phyloP scores from a whole-genome alignment of 768 basidiomycete genomes.

The Tricholoma sp. region DNA sequence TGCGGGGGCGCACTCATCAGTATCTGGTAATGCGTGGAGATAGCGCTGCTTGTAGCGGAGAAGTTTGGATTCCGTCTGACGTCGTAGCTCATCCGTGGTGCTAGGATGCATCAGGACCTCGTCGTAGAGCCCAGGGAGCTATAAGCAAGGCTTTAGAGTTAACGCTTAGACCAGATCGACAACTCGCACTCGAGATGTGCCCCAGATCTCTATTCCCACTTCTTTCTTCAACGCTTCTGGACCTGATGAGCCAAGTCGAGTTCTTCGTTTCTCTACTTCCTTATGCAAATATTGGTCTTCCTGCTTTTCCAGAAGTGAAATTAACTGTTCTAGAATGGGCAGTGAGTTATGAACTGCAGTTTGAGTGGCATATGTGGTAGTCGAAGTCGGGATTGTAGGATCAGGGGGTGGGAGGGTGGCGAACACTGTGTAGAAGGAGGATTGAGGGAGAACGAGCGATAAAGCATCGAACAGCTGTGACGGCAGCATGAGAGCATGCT shows the following conservation, averaged over 20 bases:
- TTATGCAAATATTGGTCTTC: slow-evolving; percentile 54
- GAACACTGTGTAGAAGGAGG: slow-evolving; percentile 57
- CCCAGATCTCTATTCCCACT: slow-evolving; percentile 62
- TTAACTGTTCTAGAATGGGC: slow-evolving; percentile 66
- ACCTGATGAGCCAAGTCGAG: slow-evolving; percentile 63
- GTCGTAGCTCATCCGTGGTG: slow-evolving; percentile 77
- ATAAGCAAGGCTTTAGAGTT: slow-evolving; percentile 8
- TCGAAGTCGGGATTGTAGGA: slow-evolving; percentile 64
- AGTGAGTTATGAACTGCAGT: slow-evolving; percentile 65
- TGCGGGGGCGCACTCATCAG: slow-evolving; percentile 23
- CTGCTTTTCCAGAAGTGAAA: slow-evolving; percentile 54
- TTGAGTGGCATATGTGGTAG: slow-evolving; percentile 55
- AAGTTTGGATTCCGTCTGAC: slow-evolving; percentile 70
- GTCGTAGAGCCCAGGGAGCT: slow-evolving; percentile 71
- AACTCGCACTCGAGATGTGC: slow-evolving; percentile 48
- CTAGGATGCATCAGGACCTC: slow-evolving; percentile 79
- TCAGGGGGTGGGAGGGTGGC: slow-evolving; percentile 69
- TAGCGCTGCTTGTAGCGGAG: slow-evolving; percentile 58
- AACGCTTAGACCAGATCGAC: neutral
- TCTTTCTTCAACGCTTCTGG: slow-evolving; percentile 57
- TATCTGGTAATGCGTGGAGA: slow-evolving; percentile 53
- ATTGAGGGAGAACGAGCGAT: slow-evolving; percentile 68
- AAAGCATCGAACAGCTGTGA: slow-evolving; percentile 63
- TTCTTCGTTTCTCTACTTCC: slow-evolving; percentile 76
- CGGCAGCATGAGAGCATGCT: slow-evolving; percentile 1